Percentiles rank a stretch among this genome's conserved stretches.
These are phyloP conservation scores for Komagataella ulmi DNA, from an alignment of 805 yeast genomes.

Conservation along the genomic window DNA sequence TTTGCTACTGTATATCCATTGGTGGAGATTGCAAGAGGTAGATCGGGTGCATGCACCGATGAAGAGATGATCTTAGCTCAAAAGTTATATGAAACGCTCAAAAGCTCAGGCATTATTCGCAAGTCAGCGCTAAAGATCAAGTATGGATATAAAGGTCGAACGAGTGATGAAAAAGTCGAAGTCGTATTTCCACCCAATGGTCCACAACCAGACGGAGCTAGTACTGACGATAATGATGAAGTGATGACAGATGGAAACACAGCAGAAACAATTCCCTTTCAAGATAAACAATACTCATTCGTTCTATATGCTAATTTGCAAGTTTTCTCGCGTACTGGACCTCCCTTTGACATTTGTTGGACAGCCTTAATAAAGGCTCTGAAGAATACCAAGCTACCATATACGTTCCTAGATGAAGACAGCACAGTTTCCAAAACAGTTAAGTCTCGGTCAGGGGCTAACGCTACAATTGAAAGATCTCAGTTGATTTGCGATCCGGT, in stretches of 20 bases:
- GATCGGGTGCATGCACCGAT: slow-evolving; percentile 69
- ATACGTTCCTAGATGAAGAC: slow-evolving; percentile 53
- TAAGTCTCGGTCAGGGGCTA: slow-evolving; percentile 12
- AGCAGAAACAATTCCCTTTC: slow-evolving; percentile 1
- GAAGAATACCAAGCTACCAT: slow-evolving; percentile 46
- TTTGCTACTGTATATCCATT: slow-evolving; percentile 50
- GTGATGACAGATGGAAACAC: neutral
- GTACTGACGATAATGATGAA: slow-evolving; percentile 13
- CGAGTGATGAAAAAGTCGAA: slow-evolving; percentile 32
- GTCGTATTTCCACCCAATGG: slow-evolving; percentile 32
- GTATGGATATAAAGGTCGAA: slow-evolving; percentile 34
- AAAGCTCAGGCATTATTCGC: slow-evolving; percentile 41
- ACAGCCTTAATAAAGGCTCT: slow-evolving; percentile 54
- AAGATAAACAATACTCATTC: slow-evolving; percentile 30
- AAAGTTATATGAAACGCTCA: slow-evolving; percentile 42
- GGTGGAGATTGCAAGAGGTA: slow-evolving; percentile 65
- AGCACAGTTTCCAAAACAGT: slow-evolving; percentile 29
- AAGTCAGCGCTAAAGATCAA: slow-evolving; percentile 40
- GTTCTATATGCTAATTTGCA: slow-evolving; percentile 63
- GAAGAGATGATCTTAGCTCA: slow-evolving; percentile 75
- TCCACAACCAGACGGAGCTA: slow-evolving; percentile 1
- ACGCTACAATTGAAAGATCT: slow-evolving; percentile 31
- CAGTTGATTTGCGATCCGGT: slow-evolving; percentile 45
- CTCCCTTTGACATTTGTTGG: slow-evolving; percentile 68
- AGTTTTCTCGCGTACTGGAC: slow-evolving; percentile 73